phyloP scores from a whole-genome alignment of 148 eudicot genomes.

The Hydrangea macrophylla region DNA sequence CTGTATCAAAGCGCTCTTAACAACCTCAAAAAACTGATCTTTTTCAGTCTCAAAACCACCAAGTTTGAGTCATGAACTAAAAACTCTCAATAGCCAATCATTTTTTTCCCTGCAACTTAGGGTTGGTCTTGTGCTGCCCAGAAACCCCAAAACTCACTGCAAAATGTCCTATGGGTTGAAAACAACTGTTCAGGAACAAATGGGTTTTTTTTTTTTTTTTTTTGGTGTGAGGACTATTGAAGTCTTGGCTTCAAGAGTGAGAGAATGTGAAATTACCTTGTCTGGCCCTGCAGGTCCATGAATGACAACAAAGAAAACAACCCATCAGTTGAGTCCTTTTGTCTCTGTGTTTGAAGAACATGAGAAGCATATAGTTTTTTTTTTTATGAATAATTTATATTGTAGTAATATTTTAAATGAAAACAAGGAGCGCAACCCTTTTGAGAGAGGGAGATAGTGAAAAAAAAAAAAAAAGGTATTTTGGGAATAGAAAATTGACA shows the following conservation, averaged over 20 bases:
- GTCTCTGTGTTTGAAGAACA: slow-evolving; percentile 17
- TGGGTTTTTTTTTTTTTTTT: too few species aligned
- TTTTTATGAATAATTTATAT: not conserved
- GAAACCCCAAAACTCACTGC: not conserved
- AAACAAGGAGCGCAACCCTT: not conserved
- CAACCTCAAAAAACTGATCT: not conserved
- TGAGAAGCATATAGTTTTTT: slow-evolving; percentile 8
- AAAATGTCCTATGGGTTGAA: not conserved
- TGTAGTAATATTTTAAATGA: not conserved
- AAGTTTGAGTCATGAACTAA: slow-evolving; percentile 11
- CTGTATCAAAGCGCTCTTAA: slow-evolving; percentile 9
- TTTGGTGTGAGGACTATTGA: not conserved
- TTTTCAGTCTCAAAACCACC: slow-evolving; percentile 10
- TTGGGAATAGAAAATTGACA: too few species aligned
- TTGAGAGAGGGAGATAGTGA: too few species aligned
- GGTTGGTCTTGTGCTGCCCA: not conserved
- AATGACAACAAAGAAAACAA: slow-evolving; percentile 21
- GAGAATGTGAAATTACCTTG: slow-evolving; percentile 1
- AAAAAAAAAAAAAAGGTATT: too few species aligned
- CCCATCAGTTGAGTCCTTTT: slow-evolving; percentile 13
- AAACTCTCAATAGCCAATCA: too few species aligned
- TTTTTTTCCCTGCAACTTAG: not conserved
- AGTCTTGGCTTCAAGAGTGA: slow-evolving; percentile 2
- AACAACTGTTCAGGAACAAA: not conserved
- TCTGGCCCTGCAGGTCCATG: slow-evolving; percentile 1